Evolutionary conservation across 805 yeast species (phyloP).

Genomic region (Lipomyces starkeyi): DNA sequence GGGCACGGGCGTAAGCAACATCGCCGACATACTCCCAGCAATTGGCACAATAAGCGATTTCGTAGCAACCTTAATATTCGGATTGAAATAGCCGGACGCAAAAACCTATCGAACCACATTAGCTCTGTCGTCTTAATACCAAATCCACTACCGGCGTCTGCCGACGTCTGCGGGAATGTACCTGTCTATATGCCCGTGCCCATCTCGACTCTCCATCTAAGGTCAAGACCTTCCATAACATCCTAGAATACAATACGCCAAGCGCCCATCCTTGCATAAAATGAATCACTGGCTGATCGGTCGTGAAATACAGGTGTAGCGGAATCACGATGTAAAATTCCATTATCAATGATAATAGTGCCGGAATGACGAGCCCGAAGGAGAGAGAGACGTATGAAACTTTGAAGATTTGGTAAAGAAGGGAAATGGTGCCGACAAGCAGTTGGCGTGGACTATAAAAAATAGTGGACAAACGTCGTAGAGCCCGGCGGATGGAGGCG

Average conservation of each 20-base stretch:
- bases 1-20: constrained; percentile 21
- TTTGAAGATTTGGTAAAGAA: not conserved
- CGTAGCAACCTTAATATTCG: constrained; percentile 21
- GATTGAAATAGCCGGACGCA: constrained; percentile 20
- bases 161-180: not conserved
- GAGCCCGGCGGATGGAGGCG: constrained; percentile 7
- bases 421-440: constrained; percentile 1
- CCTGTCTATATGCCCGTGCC: constrained; percentile 28
- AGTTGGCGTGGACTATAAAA: constrained; percentile 3
- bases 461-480: not conserved
- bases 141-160: not conserved
- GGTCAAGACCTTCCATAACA: constrained; percentile 20
- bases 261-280: constrained; percentile 33
- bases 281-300: constrained; percentile 32
- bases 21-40: constrained; percentile 10
- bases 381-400: constrained; percentile 12
- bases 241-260: constrained; percentile 27
- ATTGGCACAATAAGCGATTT: constrained; percentile 20
- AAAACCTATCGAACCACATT: constrained; percentile 11
- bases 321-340: constrained; percentile 36
- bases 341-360: constrained; percentile 27
- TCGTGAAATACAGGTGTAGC: constrained; percentile 21
- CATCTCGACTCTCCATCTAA: constrained; percentile 25
- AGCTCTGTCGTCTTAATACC: not conserved
- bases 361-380: constrained; percentile 30